Base-by-base conservation (phyloP, 2,329 filamentous ascomycete species). In the Endoconidiophora polonica region DNA sequence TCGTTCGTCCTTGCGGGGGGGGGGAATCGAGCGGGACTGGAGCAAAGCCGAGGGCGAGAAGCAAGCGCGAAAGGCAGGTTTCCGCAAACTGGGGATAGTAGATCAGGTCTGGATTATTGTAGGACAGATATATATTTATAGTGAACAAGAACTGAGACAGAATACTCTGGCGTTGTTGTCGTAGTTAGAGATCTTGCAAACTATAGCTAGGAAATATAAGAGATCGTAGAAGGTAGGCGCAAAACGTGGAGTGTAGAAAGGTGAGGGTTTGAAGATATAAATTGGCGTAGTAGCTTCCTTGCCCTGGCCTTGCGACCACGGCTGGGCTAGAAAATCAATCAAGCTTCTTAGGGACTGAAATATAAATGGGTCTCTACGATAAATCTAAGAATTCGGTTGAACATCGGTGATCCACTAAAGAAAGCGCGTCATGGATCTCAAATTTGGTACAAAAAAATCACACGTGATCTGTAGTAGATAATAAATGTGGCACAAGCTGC, bases 261-360 rank as follows among this genome's bases (percentile, higher is more conserved):
- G 16, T 26, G 29, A 16, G 38, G 14, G 16, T 46, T 22, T 23
- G 23, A 20, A 45, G 23, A 42, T n/a, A 44, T 44, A 2, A 46
- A 10, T 46, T 37, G 38, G 14, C n/a, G 26, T 40, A 40, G 14
- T 46, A 46, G 44, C 18, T 24, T 33, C 43, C 26, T 18, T 20
- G 26, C 22, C 43, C 43, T 37, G 45, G 49, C 49, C 49, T 50
- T 50, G 49, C 49, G 37, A 44, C 43, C 43, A 16, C 43, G 49
- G 49, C 49, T 50, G 43, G 33, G 33, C 6, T 23, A 33, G 10
- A 46, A 36, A 36, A 18, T 46, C 29, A 36, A 46, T 37, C 44
- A 46, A 33, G 44, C 44, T 46, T 33, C 20, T 46, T 12, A 7
- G 20, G 29, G n/a, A 37, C 7, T 20, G n/a, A 24, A 40, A 20